Conservation (phyloP, 2,329 filamentous ascomycete species). For the Ampelomyces quisqualis region DNA sequence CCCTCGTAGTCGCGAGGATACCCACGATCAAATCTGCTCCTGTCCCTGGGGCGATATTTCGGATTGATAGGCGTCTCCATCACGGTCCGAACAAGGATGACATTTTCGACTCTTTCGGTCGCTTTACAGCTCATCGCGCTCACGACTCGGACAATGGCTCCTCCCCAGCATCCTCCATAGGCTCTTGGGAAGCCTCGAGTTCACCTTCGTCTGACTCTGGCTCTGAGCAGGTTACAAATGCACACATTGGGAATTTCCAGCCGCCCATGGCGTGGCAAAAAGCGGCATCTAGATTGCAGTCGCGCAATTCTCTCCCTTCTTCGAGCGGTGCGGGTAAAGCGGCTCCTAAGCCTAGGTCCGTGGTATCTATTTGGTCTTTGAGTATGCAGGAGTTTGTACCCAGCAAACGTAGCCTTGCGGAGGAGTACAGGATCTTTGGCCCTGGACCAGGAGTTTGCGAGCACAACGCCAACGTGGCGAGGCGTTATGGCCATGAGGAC, state of each 20-base stretch:
- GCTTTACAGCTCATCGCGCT: conserved; percentile 33
- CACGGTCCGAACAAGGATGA: conserved; percentile 45
- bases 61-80: conserved; percentile 30
- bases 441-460: conserved; percentile 77
- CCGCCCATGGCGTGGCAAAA: conserved; percentile 56
- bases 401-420: conserved; percentile 73
- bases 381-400: conserved; percentile 68
- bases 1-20: conserved; percentile 52
- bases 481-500: conserved; percentile 68
- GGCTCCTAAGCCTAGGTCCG: conserved; percentile 59
- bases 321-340: conserved; percentile 30
- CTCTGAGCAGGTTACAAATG: conserved; percentile 44
- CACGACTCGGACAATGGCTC: conserved; percentile 28
- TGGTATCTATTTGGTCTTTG: conserved; percentile 69
- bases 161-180: conserved; percentile 30
- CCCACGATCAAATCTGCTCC: conserved; percentile 45
- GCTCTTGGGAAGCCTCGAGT: conserved; percentile 42
- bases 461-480: conserved; percentile 78
- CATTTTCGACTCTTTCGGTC: conserved; percentile 65
- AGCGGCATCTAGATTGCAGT: conserved; percentile 57
- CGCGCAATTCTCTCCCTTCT: conserved; percentile 47
- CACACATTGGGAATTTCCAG: conserved; percentile 48
- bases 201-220: conserved; percentile 42
- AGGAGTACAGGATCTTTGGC: conserved; percentile 80
- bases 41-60: conserved; percentile 23